phyloP scores from a whole-genome alignment of 129 eudicot genomes.

The Rutidosis leptorrhynchoides region DNA sequence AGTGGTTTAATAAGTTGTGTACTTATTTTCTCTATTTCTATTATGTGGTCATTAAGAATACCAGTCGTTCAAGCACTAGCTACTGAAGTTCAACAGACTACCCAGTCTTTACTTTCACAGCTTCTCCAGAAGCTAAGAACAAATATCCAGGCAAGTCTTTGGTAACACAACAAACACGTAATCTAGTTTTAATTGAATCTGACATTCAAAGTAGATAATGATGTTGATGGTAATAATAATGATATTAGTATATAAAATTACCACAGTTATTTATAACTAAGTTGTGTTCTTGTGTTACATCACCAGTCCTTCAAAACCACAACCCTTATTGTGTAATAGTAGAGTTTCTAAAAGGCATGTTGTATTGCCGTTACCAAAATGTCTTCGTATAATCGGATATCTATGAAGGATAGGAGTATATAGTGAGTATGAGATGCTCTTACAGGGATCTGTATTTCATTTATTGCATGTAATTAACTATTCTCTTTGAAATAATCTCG shows the following conservation, averaged over 20 bases:
- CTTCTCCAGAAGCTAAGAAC: conserved; percentile 96
- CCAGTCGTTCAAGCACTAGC: conserved; percentile 89
- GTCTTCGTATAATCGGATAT: conserved; percentile 98
- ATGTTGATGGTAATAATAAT: conserved; percentile 5
- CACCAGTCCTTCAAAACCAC: conserved; percentile 12
- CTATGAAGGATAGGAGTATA: conserved; percentile 89
- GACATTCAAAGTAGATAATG: conserved; percentile 8
- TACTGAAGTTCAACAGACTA: conserved; percentile 80
- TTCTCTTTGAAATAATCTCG: conserved; percentile 6
- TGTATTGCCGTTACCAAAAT: conserved; percentile 84
- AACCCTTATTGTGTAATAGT: conserved; percentile 4
- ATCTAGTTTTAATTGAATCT: neutral
- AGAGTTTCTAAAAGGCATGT: conserved; percentile 22
- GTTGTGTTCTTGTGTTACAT: conserved; percentile 6
- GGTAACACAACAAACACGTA: conserved; percentile 4
- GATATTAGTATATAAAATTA: neutral
- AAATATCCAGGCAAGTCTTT: conserved; percentile 67
- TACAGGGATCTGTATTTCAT: conserved; percentile 52
- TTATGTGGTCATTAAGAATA: conserved; percentile 38
- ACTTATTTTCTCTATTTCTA: conserved; percentile 5
- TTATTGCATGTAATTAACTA: neutral
- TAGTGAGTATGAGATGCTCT: conserved; percentile 90
- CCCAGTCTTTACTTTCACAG: conserved; percentile 90
- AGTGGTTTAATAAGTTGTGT: conserved; percentile 13
- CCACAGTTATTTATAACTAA: no score